Base-by-base conservation (phyloP, 306 rosid genomes). In the Styphnolobium japonicum region DNA sequence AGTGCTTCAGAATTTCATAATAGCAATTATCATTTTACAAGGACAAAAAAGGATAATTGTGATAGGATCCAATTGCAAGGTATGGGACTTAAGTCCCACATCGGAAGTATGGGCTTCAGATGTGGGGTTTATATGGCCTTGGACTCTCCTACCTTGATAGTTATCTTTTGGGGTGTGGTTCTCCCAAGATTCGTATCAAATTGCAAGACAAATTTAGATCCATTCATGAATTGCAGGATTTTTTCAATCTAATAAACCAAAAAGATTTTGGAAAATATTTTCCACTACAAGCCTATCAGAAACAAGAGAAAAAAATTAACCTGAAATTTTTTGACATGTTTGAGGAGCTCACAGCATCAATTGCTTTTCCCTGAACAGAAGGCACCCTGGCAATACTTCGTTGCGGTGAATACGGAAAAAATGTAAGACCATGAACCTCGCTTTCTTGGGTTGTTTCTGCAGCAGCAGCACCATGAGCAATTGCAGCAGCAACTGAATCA, bases 271-370 rank as follows among this genome's bases (percentile, higher is more conserved):
- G 42, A 56, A 75, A 83, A 57, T 71, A 23, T 45, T 64, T 55
- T 23, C 58, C 67, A 71, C 22, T 34, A 42, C 43, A 71, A 68
- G 75, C 61, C 43, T 52, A 77, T 27, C 15, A 75, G 34, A 77
- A 73, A 22, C 39, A 73, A 66, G 53, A 76, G 73, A 72, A 39
- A 61, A 74, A 61, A 85, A 58, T 78, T 80, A 73, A 96, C 98
- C 98, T 93, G 92, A 96, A 96, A 89, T 91, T 91, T 82, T 82
- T 93, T 51, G 99, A 91, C 84, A 92, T 89, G 80, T 87, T 93
- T 46, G 97, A 91, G 73, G 97, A 86, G 84, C 88, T 91, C 63
- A 83, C 76, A 37, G 92, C 86, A 80, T 96, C 98, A 82, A 80
- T 86, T 82, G 75, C 75, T 80, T 88, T 96, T 79, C 94, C 98